Percentiles rank a stretch among this genome's conserved stretches.
phyloP scores from a whole-genome alignment of 2,329 filamentous ascomycete genomes.

The Sclerotiophoma versabilis region DNA sequence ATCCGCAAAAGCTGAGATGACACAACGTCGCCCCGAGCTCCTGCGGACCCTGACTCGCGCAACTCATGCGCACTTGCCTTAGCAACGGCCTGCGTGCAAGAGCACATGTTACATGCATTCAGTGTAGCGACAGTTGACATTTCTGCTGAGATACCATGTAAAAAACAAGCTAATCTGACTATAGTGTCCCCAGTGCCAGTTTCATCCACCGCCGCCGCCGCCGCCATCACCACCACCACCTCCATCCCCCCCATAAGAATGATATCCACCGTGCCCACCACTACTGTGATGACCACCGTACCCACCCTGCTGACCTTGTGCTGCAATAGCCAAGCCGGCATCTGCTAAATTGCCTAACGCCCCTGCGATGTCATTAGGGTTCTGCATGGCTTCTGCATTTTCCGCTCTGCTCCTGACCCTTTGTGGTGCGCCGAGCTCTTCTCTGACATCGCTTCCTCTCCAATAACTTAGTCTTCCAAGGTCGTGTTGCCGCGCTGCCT shows the following conservation, averaged over 20 bases:
- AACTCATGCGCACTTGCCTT: neutral
- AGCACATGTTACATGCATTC: neutral
- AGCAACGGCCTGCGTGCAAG: neutral
- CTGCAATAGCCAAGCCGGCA: conserved; percentile 21
- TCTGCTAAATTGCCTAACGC: conserved; percentile 20
- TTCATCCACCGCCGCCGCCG: conserved; percentile 1
- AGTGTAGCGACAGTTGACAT: no score
- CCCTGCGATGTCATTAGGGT: conserved; percentile 5
- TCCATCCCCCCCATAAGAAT: conserved; percentile 7
- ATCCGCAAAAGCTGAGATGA: conserved; percentile 15
- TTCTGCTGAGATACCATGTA: no score
- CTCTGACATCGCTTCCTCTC: conserved; percentile 29
- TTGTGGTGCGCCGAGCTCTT: conserved; percentile 10
- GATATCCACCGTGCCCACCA: conserved; percentile 6
- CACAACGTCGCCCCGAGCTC: conserved; percentile 11
- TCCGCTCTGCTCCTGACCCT: conserved; percentile 22
- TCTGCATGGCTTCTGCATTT: conserved; percentile 11
- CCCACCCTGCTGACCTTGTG: conserved; percentile 18
- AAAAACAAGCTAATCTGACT: no score
- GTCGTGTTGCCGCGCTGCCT: conserved; percentile 27
- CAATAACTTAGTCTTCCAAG: conserved; percentile 39
- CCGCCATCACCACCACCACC: conserved; percentile 10
- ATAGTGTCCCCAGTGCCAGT: no score
- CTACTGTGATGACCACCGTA: conserved; percentile 11
- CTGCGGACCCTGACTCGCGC: conserved; percentile 11